Conservation (phyloP, 768 basidiomycete species). For the Cyathus striatus region DNA sequence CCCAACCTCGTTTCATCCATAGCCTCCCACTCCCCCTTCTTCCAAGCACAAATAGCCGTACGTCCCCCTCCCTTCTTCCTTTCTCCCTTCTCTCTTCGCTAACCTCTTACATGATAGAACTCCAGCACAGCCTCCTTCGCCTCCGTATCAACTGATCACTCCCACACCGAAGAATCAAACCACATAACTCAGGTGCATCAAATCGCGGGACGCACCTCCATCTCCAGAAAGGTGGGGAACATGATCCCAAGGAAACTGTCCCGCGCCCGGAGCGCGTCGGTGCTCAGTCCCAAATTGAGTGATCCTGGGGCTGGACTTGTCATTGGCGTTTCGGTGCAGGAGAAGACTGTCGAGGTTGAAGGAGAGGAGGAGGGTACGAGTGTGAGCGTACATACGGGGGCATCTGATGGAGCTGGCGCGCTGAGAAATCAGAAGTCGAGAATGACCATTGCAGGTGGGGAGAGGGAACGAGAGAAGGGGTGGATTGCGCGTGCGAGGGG, state of each 20-base stretch:
- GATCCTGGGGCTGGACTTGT: too few relatives aligned
- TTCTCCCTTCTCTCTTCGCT: not conserved
- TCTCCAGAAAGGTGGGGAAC: conserved; percentile 35
- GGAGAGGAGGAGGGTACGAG: conserved; percentile 15
- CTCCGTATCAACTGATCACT: conserved; percentile 30
- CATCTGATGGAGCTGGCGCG: too few relatives aligned
- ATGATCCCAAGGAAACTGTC: conserved; percentile 42
- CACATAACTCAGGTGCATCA: conserved; percentile 46
- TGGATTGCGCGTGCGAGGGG: conserved; percentile 33
- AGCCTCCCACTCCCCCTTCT: conserved; percentile 42
- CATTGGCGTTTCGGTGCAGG: conserved; percentile 45
- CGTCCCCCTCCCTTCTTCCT: conserved; percentile 8
- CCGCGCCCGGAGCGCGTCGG: conserved; percentile 33
- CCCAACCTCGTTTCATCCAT: conserved; percentile 30
- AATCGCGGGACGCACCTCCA: conserved; percentile 35
- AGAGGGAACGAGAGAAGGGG: conserved; percentile 10
- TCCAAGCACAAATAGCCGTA: conserved; percentile 39
- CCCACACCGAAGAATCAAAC: conserved; percentile 33
- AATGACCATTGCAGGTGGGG: conserved; percentile 17
- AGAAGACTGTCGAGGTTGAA: conserved; percentile 26
- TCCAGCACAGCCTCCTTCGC: conserved; percentile 38
- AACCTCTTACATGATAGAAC: too few relatives aligned
- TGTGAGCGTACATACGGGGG: conserved; percentile 26
- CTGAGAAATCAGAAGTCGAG: conserved; percentile 31
- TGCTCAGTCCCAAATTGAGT: conserved; percentile 22